These are phyloP conservation scores for Mrakia frigida DNA, from an alignment of 768 basidiomycete species.

Conservation along the genomic window DNA sequence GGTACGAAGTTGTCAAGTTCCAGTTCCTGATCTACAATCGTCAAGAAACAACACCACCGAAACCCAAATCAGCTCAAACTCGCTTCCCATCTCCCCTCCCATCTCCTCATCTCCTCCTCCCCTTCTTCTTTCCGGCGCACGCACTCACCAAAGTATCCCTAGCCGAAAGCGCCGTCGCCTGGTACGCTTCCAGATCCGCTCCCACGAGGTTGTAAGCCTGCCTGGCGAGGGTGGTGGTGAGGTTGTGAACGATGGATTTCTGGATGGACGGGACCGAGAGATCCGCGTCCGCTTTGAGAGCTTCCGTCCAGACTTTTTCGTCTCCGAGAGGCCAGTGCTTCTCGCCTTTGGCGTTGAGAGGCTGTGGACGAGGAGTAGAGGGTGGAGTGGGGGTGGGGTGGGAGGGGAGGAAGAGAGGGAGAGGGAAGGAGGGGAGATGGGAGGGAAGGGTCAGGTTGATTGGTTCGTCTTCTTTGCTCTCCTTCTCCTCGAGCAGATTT, in stretches of 20 bases:
- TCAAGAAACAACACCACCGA: neutral
- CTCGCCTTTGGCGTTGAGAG: slow-evolving; percentile 32
- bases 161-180: slow-evolving; percentile 50
- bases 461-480: neutral
- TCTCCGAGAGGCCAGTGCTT: slow-evolving; percentile 46
- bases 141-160: slow-evolving; percentile 2
- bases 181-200: slow-evolving; percentile 71
- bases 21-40: slow-evolving; percentile 55
- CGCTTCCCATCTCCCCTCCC: neutral
- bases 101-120: neutral
- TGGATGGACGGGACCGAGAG: neutral
- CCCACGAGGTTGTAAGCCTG: slow-evolving; percentile 72
- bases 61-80: neutral
- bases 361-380: neutral
- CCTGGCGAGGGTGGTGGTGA: slow-evolving; percentile 67
- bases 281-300: slow-evolving; percentile 40
- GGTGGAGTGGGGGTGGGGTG: neutral
- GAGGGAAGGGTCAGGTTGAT: neutral
- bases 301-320: slow-evolving; percentile 43
- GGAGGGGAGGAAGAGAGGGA: neutral
- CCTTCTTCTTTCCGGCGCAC: neutral
- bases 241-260: slow-evolving; percentile 13
- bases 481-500: neutral
- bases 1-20: slow-evolving; percentile 65
- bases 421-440: neutral